Evolutionary conservation across 2,329 filamentous ascomycete species (phyloP), one percentile per base, ranked within the genome.

Genomic region (Nannizzia gypsea): DNA sequence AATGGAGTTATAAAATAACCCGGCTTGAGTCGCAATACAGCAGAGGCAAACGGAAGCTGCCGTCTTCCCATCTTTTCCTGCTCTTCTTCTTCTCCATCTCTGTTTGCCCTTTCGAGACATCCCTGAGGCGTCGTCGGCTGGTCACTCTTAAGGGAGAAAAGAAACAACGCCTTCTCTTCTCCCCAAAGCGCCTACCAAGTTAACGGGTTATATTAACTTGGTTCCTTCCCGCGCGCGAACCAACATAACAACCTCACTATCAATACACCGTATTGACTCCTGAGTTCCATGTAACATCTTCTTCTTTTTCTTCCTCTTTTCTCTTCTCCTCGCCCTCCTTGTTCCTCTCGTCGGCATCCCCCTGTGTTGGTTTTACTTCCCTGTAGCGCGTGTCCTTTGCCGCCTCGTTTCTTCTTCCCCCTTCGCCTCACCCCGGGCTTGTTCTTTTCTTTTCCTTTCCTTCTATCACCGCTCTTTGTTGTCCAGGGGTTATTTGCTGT

Each of bases 401-500:
- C 22, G 17, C 22, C 44, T 26, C 20, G 20, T 34, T 54, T 26
- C 48, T 34, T 54, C 48, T 54, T 54, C 48, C 17, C n/a, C 28
- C 13, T 13, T 34, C 48, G 48, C 48, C 44, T 48, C 44, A 26
- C 20, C 11, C 3, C 8, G 38, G 38, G 38, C n/a, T 42, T 42
- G n/a, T 20, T 36, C 31, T 36, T 36, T 36, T 36, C 31, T 36
- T 36, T 36, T 36, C 9, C 31, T 36, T 36, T n/a, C n/a, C n/a
- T n/a, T 48, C 20, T 26, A 54, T 54, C 48, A 54, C 48, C 48
- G 48, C 48, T 54, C 48, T 54, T 54, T 54, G 48, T 54, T 34
- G 48, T 54, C 48, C 48, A 54, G 48, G 48, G 44, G 44, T 48
- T 36, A 11, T 36, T 24, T 22, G 44, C 17, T 24, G 26, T 13